A percentile compares a stretch with the other conserved stretches of the same genome.
Evolutionary conservation across 192 early-diverging fungal genomes (phyloP).

Genomic region (Linnemannia elongata): DNA sequence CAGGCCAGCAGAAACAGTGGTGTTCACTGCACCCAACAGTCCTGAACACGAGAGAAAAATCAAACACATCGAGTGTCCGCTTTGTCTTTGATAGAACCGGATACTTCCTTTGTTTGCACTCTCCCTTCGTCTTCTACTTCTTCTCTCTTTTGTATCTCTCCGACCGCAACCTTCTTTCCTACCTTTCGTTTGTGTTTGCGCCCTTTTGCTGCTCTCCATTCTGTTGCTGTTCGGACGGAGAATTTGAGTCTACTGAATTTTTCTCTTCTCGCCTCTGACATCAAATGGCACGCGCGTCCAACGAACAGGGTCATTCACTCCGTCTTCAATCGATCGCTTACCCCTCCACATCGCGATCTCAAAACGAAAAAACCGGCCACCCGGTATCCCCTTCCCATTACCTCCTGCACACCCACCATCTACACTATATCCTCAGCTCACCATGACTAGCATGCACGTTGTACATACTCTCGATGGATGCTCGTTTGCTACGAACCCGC

Average conservation of each 20-base stretch:
- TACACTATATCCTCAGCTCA: too few species aligned
- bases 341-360: neutral
- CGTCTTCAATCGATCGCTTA: neutral
- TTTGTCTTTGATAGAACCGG: too few species aligned
- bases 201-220: neutral
- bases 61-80: too few species aligned
- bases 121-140: neutral
- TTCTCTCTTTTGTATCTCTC: neutral
- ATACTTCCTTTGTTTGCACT: neutral
- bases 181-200: neutral
- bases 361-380: neutral
- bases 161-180: neutral
- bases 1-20: too few species aligned
- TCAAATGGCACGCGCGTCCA: slow-evolving; percentile 3
- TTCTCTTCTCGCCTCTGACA: neutral
- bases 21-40: too few species aligned
- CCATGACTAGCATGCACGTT: too few species aligned
- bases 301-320: neutral
- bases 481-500: too few species aligned
- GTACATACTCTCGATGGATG: too few species aligned
- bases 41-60: too few species aligned
- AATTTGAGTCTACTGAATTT: neutral
- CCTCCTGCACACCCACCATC: too few species aligned
- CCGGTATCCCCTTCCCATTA: neutral
- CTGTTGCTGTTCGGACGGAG: neutral